Conservation (phyloP, 495 filamentous ascomycete genomes). For the Daldinia vernicosa region DNA sequence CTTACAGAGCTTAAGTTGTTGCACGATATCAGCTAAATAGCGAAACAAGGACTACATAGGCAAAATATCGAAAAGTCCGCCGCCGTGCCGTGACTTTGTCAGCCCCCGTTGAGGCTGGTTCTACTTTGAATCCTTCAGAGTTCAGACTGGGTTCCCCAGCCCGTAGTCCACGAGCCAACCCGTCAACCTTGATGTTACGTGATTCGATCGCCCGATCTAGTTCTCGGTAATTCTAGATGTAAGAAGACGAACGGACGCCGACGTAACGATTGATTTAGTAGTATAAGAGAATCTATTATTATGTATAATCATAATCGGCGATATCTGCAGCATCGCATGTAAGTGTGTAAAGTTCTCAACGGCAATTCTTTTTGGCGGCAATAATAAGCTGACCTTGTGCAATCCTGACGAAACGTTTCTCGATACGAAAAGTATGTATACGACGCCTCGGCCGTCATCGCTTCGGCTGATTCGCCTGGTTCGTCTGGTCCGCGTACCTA, state of each 20-base stretch:
- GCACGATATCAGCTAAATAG: constrained; percentile 15
- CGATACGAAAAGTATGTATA: constrained; percentile 10
- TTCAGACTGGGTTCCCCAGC: constrained; percentile 16
- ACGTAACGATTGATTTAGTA: not conserved
- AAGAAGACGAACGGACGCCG: not conserved
- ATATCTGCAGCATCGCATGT: not conserved
- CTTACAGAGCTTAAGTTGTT: not conserved
- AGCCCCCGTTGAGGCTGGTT: constrained; percentile 25
- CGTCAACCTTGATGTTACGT: not conserved
- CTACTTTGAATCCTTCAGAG: constrained; percentile 24
- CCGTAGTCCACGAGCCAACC: not conserved
- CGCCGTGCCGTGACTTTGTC: constrained; percentile 1
- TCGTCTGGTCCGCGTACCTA: constrained; percentile 13
- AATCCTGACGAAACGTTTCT: not conserved
- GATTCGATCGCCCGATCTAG: constrained; percentile 11
- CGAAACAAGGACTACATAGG: not conserved
- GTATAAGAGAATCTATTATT: not conserved
- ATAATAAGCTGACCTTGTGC: constrained; percentile 14
- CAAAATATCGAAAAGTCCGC: constrained; percentile 7
- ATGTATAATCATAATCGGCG: not conserved
- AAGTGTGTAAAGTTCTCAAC: not conserved
- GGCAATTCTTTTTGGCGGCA: not conserved
- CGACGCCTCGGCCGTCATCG: constrained; percentile 9
- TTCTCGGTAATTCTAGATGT: not conserved
- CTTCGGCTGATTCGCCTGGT: not conserved